Evolutionary conservation across 306 rosid genomes (phyloP), one percentile per base, ranked within the genome.

Genomic region (Inga oerstediana): DNA sequence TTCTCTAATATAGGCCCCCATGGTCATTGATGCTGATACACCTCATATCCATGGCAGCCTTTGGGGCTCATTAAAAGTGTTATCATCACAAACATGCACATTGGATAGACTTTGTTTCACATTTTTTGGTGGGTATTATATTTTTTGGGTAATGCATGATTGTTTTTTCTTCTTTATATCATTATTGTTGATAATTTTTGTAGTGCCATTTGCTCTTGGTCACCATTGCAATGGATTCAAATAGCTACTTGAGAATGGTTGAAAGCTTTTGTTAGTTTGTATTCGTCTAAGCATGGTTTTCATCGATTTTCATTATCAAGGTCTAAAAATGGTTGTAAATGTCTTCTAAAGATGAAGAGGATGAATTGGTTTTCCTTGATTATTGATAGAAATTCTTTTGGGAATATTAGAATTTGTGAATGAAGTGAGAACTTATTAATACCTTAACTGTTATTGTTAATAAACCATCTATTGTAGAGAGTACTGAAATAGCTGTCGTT

Each of bases 1-100:
- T 93, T 91, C 65, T 93, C 92, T 48, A 94, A 88, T 65, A 89
- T 90, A 9, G 97, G 97, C 58, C 88, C 89, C 97, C 97, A 93
- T 0, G 93, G 41, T 30, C 89, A 79, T 2, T 88, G 92, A 58
- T 84, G 87, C 49, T 20, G 91, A 73, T 68, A 22, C 14, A 68
- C 30, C 75, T 86, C 79, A 7, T 51, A 82, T 8, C 90, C 49
- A 4, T 64, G 39, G 49, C 4, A 0, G 2, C 49, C 49, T 35
- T 20, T 80, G 12, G 71, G 84, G 8, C 41, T 61, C 56, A 93
- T 84, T 88, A 94, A 79, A 49, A 89, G 91, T 1, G 89, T 62
- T 80, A 93, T 80, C 72, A 94, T 91, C 78, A 62, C 84, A 64
- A 80, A n/a, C 76, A 24, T 78, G 78, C 81, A 74, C 93, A 87